Evolutionary conservation across 345 rosid species (phyloP).

Genomic region (Boechera stricta): DNA sequence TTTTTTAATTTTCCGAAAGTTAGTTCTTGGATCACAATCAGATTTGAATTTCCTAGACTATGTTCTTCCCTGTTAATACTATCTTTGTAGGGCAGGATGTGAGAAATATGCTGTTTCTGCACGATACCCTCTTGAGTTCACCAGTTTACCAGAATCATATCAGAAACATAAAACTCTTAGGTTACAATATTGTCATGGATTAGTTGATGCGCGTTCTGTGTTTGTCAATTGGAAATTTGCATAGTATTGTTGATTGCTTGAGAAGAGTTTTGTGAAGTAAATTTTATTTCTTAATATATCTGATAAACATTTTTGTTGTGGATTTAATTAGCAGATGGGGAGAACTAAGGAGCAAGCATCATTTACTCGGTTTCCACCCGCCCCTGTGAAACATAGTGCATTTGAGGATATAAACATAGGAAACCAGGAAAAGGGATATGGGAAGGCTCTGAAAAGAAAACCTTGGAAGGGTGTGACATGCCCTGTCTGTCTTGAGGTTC

Average conservation of each 20-base stretch:
- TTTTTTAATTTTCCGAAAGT: not conserved
- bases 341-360: slow-evolving; percentile 50
- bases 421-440: slow-evolving; percentile 38
- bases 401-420: slow-evolving; percentile 37
- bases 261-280: slow-evolving; percentile 10
- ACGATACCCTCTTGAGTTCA: not conserved
- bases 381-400: slow-evolving; percentile 31
- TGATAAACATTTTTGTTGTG: slow-evolving; percentile 10
- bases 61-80: not conserved
- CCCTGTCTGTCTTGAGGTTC: slow-evolving; percentile 78
- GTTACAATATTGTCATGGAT: not conserved
- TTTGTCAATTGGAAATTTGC: not conserved
- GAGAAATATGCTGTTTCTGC: slow-evolving; percentile 17
- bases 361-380: slow-evolving; percentile 36
- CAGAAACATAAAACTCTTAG: not conserved
- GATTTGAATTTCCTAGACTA: not conserved
- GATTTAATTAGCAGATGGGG: slow-evolving; percentile 53
- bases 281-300: not conserved
- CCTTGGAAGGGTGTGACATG: slow-evolving; percentile 74
- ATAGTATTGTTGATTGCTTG: not conserved
- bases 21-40: slow-evolving; percentile 10
- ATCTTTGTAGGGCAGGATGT: not conserved
- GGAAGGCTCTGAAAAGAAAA: slow-evolving; percentile 55
- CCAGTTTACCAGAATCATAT: not conserved
- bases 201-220: not conserved